These are phyloP conservation scores for Ilex paraguariensis DNA, from an alignment of 305 asterid genomes.

Conservation along the genomic window DNA sequence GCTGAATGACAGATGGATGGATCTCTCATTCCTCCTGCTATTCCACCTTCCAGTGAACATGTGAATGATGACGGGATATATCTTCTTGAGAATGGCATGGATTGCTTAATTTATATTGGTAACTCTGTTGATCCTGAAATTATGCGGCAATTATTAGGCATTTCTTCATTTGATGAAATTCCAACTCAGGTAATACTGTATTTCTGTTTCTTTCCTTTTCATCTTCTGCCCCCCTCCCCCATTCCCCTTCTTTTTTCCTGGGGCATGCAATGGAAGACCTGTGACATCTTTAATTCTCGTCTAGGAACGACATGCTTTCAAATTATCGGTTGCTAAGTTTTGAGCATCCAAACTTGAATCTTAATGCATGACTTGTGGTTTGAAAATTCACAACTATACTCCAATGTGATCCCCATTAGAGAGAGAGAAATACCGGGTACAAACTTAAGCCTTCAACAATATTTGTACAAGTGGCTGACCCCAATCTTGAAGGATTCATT, in stretches of 20 bases:
- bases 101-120: conserved; percentile 78
- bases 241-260: not conserved
- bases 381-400: no score
- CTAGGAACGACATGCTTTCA: no score
- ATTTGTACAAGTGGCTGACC: no score
- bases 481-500: no score
- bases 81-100: conserved; percentile 90
- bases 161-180: conserved; percentile 66
- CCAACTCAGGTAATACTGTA: conserved; percentile 55
- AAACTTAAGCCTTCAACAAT: no score
- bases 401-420: no score
- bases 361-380: no score
- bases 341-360: no score
- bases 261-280: not conserved
- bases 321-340: no score
- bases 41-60: conserved; percentile 77
- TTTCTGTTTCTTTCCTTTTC: conserved; percentile 1
- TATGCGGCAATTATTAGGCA: conserved; percentile 58
- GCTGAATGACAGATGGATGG: conserved; percentile 38
- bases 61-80: conserved; percentile 62
- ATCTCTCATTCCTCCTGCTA: conserved; percentile 47
- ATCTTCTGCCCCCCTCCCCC: not conserved
- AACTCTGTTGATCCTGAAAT: conserved; percentile 50
- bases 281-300: not conserved
- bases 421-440: no score